phyloP scores from a whole-genome alignment of 192 early-diverging fungal genomes.

The Backusella tuberculispora region DNA sequence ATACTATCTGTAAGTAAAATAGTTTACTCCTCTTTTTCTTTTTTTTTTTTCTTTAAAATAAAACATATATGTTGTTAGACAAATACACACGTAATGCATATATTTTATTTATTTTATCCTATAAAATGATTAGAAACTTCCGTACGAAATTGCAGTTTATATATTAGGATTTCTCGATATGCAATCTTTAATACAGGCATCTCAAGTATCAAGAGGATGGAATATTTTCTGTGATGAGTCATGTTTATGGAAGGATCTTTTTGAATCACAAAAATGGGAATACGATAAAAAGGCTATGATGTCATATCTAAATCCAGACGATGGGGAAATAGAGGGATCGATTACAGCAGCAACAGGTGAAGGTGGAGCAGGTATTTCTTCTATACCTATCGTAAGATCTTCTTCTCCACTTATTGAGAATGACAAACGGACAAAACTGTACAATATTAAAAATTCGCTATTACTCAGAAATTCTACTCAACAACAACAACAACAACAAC shows the following conservation, averaged over 20 bases:
- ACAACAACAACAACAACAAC: no score
- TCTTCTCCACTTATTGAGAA: background rate
- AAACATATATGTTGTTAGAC: conserved; percentile 9
- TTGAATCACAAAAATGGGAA: conserved; percentile 20
- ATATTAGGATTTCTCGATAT: conserved; percentile 55
- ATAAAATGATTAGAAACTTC: conserved; percentile 43
- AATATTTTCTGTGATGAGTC: conserved; percentile 55
- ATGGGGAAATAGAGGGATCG: background rate
- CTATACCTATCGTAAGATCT: background rate
- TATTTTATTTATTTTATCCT: conserved; percentile 1
- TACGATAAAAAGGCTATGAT: background rate
- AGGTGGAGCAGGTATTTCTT: background rate
- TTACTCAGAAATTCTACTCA: no score
- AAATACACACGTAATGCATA: background rate
- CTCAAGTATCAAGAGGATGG: conserved; percentile 62
- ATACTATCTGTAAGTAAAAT: conserved; percentile 47
- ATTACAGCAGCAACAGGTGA: no score
- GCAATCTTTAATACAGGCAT: conserved; percentile 46
- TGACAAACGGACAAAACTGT: background rate
- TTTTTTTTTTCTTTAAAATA: background rate
- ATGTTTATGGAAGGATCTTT: conserved; percentile 61
- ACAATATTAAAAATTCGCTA: background rate
- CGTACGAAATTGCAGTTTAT: conserved; percentile 55
- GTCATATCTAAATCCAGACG: background rate
- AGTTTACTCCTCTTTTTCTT: background rate